Conservation (phyloP, 371 early-diverging fungal genomes). For the Chytridium lagenaria region DNA sequence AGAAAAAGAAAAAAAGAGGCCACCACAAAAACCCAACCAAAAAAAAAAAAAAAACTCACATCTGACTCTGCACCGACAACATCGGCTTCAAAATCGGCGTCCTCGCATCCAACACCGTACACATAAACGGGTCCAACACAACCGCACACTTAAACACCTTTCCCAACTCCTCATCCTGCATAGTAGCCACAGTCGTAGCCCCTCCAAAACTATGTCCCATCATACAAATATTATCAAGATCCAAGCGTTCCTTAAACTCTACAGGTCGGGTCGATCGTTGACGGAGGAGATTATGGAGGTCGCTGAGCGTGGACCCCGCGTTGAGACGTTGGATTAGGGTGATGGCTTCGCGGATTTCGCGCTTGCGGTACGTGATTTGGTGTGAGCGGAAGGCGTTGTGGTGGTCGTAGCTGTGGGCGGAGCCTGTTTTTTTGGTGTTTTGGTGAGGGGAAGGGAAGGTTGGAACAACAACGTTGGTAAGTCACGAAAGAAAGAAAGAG, state of each 20-base stretch:
- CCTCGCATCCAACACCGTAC: conserved; percentile 23
- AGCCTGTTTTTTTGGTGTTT: not conserved
- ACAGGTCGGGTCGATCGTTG: no score
- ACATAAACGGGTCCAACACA: conserved; percentile 60
- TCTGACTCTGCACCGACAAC: not conserved
- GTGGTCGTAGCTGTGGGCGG: not conserved
- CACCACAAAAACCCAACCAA: no score
- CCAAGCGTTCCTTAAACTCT: conserved; percentile 33
- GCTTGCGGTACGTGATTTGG: not conserved
- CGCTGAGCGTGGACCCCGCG: not conserved
- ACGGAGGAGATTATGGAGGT: not conserved
- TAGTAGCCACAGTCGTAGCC: conserved; percentile 44
- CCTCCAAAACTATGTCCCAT: conserved; percentile 70
- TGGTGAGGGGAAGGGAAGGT: no score
- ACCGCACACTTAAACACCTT: conserved; percentile 44
- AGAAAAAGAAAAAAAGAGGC: no score
- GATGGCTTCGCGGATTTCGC: not conserved
- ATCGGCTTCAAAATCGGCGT: not conserved
- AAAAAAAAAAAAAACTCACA: not conserved
- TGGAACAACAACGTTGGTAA: no score
- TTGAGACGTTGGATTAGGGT: not conserved
- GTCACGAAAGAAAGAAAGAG: no score
- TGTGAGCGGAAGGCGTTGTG: not conserved
- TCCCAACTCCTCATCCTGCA: conserved; percentile 17
- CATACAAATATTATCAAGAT: conserved; percentile 53